Evolutionary conservation across 345 rosid species (phyloP).

Genomic region (Rhodamnia rubescens): DNA sequence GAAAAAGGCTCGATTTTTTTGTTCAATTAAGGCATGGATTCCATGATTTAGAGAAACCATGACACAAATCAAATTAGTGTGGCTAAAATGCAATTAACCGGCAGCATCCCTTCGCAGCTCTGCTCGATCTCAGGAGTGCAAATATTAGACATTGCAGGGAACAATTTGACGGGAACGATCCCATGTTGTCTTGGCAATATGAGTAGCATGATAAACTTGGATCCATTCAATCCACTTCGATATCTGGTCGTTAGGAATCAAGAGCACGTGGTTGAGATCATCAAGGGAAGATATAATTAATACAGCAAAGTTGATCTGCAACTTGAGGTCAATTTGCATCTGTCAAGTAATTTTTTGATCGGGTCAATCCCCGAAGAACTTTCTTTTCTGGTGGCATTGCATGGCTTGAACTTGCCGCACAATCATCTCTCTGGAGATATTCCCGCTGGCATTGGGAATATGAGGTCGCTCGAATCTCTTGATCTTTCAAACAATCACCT

Average conservation of each 20-base stretch:
- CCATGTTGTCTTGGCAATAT: not conserved
- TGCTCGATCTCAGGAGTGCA: not conserved
- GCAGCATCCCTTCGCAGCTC: slow-evolving; percentile 5
- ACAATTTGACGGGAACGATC: not conserved
- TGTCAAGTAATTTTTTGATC: slow-evolving; percentile 9
- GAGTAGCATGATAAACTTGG: not conserved
- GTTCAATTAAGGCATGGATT: no score
- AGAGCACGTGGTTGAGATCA: not conserved
- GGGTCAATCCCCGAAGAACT: slow-evolving; percentile 3
- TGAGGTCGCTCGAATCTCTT: slow-evolving; percentile 1
- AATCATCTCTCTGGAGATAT: slow-evolving; percentile 10
- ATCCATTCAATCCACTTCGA: not conserved
- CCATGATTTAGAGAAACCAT: no score
- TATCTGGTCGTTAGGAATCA: no score
- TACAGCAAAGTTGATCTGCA: not conserved
- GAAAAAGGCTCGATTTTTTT: no score
- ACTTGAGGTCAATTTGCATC: slow-evolving; percentile 1
- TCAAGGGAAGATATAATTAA: not conserved
- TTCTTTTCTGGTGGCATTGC: slow-evolving; percentile 1
- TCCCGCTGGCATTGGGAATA: not conserved
- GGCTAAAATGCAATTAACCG: not conserved
- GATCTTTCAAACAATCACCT: slow-evolving; percentile 15
- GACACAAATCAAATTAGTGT: no score
- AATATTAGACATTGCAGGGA: not conserved
- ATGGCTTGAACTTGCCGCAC: slow-evolving; percentile 8